These are phyloP conservation scores for Alternaria burnsii DNA, from an alignment of 2,329 filamentous ascomycete species.

Conservation along the genomic window DNA sequence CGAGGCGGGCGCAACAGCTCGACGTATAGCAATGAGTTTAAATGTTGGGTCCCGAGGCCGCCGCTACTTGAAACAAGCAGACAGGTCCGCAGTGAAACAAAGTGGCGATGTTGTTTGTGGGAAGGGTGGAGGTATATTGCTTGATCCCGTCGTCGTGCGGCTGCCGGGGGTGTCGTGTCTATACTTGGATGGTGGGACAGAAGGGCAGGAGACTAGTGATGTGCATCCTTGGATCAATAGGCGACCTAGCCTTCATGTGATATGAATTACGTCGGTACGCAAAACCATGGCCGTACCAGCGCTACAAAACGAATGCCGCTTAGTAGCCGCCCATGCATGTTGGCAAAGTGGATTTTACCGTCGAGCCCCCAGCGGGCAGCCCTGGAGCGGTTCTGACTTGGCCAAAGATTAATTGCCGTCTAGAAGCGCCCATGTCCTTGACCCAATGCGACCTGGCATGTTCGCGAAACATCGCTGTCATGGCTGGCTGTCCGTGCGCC, in stretches of 20 bases:
- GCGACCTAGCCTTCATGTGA: conserved; percentile 1
- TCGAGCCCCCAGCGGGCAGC: conserved; percentile 1
- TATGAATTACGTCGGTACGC: conserved; percentile 11
- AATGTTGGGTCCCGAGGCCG: conserved; percentile 8
- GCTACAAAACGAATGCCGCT: background rate
- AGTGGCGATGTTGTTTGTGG: background rate
- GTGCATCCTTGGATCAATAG: conserved; percentile 8
- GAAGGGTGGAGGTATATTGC: conserved; percentile 1
- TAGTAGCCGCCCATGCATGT: background rate
- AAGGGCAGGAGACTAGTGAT: background rate
- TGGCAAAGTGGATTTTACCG: background rate
- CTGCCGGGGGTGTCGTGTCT: conserved; percentile 10
- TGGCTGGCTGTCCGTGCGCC: conserved; percentile 7
- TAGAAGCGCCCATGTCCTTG: conserved; percentile 3
- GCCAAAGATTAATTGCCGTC: background rate
- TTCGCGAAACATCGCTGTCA: conserved; percentile 4
- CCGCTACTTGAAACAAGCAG: conserved; percentile 5
- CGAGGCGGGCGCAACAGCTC: conserved; percentile 18
- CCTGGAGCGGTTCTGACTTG: conserved; percentile 5
- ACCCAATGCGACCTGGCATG: background rate
- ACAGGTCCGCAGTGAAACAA: background rate
- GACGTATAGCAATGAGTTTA: background rate
- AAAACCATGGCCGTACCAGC: conserved; percentile 5
- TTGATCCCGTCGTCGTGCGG: conserved; percentile 4
- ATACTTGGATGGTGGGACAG: conserved; percentile 11